These are phyloP conservation scores for Psilocybe cyanescens DNA, from an alignment of 768 basidiomycete genomes.

Conservation along the genomic window DNA sequence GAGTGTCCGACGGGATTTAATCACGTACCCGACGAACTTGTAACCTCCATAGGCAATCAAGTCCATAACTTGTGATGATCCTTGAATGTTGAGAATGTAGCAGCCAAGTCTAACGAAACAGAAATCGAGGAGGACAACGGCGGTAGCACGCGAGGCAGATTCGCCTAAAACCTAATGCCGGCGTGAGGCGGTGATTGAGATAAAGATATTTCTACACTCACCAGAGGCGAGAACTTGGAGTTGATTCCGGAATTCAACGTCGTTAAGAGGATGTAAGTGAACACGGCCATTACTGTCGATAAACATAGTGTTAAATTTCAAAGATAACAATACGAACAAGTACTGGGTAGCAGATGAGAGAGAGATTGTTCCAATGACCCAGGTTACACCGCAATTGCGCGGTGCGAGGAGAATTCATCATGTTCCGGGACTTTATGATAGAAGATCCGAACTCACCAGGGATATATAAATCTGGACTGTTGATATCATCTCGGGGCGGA, in stretches of 20 bases:
- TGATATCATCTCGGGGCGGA: slow-evolving; percentile 91
- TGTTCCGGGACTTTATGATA: not conserved
- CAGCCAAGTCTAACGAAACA: slow-evolving; percentile 88
- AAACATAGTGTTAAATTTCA: slow-evolving; percentile 12
- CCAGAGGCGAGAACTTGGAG: slow-evolving; percentile 81
- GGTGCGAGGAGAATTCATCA: too few species aligned
- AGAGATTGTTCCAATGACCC: not conserved
- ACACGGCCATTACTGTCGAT: slow-evolving; percentile 85
- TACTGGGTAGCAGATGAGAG: too few species aligned
- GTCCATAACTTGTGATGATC: slow-evolving; percentile 72
- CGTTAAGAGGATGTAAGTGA: slow-evolving; percentile 91
- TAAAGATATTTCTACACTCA: slow-evolving; percentile 13
- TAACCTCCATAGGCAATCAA: slow-evolving; percentile 94
- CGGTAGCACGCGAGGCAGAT: slow-evolving; percentile 81
- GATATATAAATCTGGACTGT: slow-evolving; percentile 96
- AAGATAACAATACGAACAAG: too few species aligned
- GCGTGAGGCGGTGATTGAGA: not conserved
- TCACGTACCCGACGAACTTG: slow-evolving; percentile 91
- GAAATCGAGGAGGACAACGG: slow-evolving; percentile 88
- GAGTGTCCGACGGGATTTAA: not conserved
- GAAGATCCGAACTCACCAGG: slow-evolving; percentile 55
- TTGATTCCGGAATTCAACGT: slow-evolving; percentile 85
- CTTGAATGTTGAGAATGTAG: slow-evolving; percentile 89
- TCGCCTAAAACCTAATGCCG: slow-evolving; percentile 70
- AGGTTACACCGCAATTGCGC: too few species aligned